Conservation (phyloP, 306 rosid genomes). For the Rosa rugosa region DNA sequence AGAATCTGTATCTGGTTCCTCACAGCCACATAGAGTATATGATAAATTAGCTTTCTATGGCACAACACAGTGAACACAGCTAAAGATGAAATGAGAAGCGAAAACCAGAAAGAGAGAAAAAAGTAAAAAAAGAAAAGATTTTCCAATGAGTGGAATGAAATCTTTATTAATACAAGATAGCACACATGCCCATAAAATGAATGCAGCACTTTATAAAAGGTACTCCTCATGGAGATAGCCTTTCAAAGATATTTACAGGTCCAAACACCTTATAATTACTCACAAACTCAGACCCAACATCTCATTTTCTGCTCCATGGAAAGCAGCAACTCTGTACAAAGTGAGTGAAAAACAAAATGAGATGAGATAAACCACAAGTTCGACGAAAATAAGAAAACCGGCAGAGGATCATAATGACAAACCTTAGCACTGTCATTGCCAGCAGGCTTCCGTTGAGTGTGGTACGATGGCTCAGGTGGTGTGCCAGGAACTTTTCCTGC, state of each 20-base stretch:
- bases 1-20: conserved; percentile 24
- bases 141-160: conserved; percentile 15
- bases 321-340: conserved; percentile 74
- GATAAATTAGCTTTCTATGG: conserved; percentile 3
- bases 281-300: conserved; percentile 27
- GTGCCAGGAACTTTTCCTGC: conserved; percentile 48
- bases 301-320: conserved; percentile 52
- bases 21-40: conserved; percentile 8
- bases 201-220: conserved; percentile 22
- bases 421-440: conserved; percentile 46
- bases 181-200: conserved; percentile 31
- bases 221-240: conserved; percentile 17
- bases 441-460: conserved; percentile 25
- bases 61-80: conserved; percentile 2
- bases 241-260: conserved; percentile 56
- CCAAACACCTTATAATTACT: conserved; percentile 40
- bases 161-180: conserved; percentile 28
- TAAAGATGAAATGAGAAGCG: background rate
- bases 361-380: conserved; percentile 16
- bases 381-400: background rate
- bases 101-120: background rate
- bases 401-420: conserved; percentile 11
- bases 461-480: conserved; percentile 40
- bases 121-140: background rate
- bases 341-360: conserved; percentile 9